Percentiles rank a stretch among this genome's conserved stretches.
These are phyloP conservation scores for Malassezia arunalokei DNA, from an alignment of 1,284 basidiomycete genomes.

Conservation along the genomic window DNA sequence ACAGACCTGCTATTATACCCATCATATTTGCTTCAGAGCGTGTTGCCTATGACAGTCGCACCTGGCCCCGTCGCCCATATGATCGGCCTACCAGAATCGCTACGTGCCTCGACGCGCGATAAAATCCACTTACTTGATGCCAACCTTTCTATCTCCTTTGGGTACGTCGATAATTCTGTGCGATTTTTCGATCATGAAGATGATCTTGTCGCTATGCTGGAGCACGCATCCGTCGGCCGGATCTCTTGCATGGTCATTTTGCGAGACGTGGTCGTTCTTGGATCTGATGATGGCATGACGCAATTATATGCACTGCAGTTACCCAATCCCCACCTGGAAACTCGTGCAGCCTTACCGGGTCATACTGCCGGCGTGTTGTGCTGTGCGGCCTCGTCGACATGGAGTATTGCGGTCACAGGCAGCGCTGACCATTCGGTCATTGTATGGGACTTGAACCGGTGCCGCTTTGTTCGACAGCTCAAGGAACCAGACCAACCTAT, in stretches of 20 bases:
- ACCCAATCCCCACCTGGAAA: conserved; percentile 8
- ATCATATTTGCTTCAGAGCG: conserved; percentile 42
- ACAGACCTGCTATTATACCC: conserved; percentile 64
- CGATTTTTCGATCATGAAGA: conserved; percentile 49
- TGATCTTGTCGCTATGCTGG: conserved; percentile 56
- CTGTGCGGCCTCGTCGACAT: conserved; percentile 63
- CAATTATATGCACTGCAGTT: conserved; percentile 18
- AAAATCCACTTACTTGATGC: conserved; percentile 55
- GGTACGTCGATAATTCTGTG: conserved; percentile 51
- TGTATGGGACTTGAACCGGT: conserved; percentile 77
- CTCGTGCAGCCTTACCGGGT: background rate
- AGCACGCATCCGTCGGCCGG: conserved; percentile 16
- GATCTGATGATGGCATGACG: conserved; percentile 45
- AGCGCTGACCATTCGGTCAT: conserved; percentile 71
- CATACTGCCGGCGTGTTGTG: conserved; percentile 52
- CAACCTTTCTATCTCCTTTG: conserved; percentile 58
- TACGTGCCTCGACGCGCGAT: conserved; percentile 58
- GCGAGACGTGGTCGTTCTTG: conserved; percentile 48
- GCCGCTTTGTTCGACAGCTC: conserved; percentile 28
- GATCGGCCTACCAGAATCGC: conserved; percentile 52
- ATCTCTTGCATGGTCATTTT: conserved; percentile 57
- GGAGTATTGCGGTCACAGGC: conserved; percentile 74
- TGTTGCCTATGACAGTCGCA: conserved; percentile 9
- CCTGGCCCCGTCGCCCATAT: conserved; percentile 31
- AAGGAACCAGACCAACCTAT: conserved; percentile 51